These are phyloP conservation scores for Rosa multiflora DNA, from an alignment of 306 rosid genomes.

Conservation along the genomic window DNA sequence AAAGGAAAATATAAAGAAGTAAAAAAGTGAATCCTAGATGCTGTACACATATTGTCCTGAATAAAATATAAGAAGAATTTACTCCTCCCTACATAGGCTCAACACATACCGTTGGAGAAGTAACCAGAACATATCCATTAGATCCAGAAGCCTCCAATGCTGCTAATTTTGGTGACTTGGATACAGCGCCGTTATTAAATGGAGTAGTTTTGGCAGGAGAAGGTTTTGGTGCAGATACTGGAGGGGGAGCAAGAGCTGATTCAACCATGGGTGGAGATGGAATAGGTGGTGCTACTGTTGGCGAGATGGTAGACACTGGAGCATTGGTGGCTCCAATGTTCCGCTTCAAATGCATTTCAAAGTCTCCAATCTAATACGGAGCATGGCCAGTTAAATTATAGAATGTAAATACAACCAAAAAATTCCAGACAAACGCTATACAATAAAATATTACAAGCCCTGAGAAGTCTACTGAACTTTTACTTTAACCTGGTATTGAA, in stretches of 20 bases:
- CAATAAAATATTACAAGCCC: background rate
- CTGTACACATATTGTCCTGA: slow-evolving; percentile 1
- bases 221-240: slow-evolving; percentile 57
- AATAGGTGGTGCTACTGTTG: slow-evolving; percentile 71
- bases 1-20: background rate
- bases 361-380: slow-evolving; percentile 79
- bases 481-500: background rate
- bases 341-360: slow-evolving; percentile 94
- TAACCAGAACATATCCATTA: slow-evolving; percentile 51
- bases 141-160: slow-evolving; percentile 84
- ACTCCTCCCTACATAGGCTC: slow-evolving; percentile 3
- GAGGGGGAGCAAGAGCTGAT: slow-evolving; percentile 46
- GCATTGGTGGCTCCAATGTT: slow-evolving; percentile 63
- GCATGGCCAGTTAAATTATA: slow-evolving; percentile 22
- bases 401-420: background rate
- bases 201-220: slow-evolving; percentile 59
- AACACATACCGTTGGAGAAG: slow-evolving; percentile 71
- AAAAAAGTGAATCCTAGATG: slow-evolving; percentile 21
- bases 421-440: background rate
- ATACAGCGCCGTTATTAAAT: slow-evolving; percentile 40
- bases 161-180: slow-evolving; percentile 64
- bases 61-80: slow-evolving; percentile 13
- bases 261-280: slow-evolving; percentile 77
- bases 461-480: background rate
- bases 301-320: slow-evolving; percentile 73